phyloP scores from a whole-genome alignment of 2,329 filamentous ascomycete species.

The Nannizzia gypsea region DNA sequence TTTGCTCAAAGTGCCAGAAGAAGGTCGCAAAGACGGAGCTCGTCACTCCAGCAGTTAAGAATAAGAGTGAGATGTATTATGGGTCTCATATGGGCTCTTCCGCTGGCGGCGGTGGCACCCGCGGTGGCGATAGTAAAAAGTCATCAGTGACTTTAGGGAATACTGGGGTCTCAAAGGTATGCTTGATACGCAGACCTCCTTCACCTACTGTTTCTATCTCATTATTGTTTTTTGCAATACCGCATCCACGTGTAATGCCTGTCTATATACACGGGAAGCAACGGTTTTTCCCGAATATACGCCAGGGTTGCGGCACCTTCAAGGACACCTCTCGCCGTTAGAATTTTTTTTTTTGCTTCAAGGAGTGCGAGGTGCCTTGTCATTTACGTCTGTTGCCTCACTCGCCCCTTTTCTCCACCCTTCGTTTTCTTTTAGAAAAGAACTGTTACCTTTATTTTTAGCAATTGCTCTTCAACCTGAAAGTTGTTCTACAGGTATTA shows the following conservation, averaged over 20 bases:
- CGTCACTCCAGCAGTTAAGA: conserved; percentile 54
- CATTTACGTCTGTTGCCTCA: too few species aligned
- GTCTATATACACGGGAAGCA: too few species aligned
- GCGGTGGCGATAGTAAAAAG: conserved; percentile 30
- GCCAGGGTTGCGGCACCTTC: too few species aligned
- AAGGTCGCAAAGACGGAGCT: conserved; percentile 48
- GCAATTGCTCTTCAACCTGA: too few species aligned
- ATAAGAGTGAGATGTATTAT: conserved; percentile 55
- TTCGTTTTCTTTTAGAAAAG: neutral
- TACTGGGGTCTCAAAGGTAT: conserved; percentile 49
- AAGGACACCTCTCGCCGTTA: too few species aligned
- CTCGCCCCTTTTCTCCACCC: neutral
- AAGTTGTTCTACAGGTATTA: too few species aligned
- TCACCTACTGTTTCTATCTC: neutral
- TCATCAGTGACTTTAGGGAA: conserved; percentile 45
- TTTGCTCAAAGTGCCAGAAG: conserved; percentile 54
- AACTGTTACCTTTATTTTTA: neutral
- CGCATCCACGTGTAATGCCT: too few species aligned
- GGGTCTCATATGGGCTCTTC: conserved; percentile 41
- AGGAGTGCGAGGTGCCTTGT: too few species aligned
- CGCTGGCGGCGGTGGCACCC: conserved; percentile 25
- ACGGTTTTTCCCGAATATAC: neutral
- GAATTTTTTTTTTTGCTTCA: too few species aligned
- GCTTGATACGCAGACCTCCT: conserved; percentile 11
- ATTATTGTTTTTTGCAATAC: too few species aligned